Percentiles rank a stretch among this genome's conserved stretches.
phyloP scores from a whole-genome alignment of 1,284 basidiomycete genomes.

The Baeospora myosura region DNA sequence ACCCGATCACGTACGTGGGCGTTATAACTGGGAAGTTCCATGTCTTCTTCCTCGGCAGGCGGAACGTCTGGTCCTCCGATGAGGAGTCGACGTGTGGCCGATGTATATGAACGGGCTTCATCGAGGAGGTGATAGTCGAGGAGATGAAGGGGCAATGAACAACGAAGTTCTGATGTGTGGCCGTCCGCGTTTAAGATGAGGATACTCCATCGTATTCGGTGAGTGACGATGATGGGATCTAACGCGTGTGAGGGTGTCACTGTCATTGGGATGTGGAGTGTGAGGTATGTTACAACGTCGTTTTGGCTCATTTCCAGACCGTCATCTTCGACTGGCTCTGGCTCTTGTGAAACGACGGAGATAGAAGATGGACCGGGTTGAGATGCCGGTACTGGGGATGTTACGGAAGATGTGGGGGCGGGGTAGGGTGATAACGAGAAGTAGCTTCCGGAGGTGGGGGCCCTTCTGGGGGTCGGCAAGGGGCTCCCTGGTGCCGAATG shows the following conservation, averaged over 20 bases:
- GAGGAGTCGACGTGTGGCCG: slow-evolving; percentile 60
- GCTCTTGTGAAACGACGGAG: background rate
- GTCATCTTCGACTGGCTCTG: background rate
- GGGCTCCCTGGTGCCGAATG: slow-evolving; percentile 18
- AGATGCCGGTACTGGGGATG: slow-evolving; percentile 9
- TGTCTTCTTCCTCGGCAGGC: slow-evolving; percentile 45
- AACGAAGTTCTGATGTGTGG: slow-evolving; percentile 85
- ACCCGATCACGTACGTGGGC: slow-evolving; percentile 87
- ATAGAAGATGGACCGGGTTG: slow-evolving; percentile 1
- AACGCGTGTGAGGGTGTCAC: slow-evolving; percentile 59
- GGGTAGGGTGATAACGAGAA: slow-evolving; percentile 13
- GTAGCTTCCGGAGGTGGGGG: slow-evolving; percentile 10
- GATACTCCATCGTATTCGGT: slow-evolving; percentile 71
- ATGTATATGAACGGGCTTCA: slow-evolving; percentile 67
- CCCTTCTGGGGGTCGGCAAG: slow-evolving; percentile 22
- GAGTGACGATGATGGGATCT: slow-evolving; percentile 67
- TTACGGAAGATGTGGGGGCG: slow-evolving; percentile 9
- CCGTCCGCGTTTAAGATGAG: slow-evolving; percentile 81
- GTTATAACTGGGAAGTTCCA: slow-evolving; percentile 79
- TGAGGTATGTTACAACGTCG: slow-evolving; percentile 43
- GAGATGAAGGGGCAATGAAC: slow-evolving; percentile 81
- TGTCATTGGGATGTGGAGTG: slow-evolving; percentile 39
- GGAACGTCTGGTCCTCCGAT: slow-evolving; percentile 31
- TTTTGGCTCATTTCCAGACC: slow-evolving; percentile 20
- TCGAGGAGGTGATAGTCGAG: slow-evolving; percentile 67